Conservation (phyloP, 352 stramenopile genomes). For the Phytophthora lateralis region DNA sequence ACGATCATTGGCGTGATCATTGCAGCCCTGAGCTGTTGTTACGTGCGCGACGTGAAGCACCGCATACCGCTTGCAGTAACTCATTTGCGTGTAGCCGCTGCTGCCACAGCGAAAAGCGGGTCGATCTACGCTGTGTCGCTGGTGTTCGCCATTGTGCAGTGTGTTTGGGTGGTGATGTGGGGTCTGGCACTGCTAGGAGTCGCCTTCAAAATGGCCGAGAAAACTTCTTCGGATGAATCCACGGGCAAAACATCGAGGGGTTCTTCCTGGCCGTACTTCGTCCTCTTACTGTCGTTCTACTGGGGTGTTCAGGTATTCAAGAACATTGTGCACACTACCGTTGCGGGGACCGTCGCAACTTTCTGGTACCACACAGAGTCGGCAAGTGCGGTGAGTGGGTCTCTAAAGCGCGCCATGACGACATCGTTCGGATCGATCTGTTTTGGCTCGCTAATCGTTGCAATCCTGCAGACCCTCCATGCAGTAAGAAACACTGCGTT, state of each 20-base stretch:
- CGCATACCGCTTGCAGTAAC: conserved; percentile 92
- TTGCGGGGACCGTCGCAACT: conserved; percentile 90
- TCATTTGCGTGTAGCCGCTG: conserved; percentile 85
- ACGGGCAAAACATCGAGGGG: conserved; percentile 2
- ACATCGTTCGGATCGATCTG: conserved; percentile 94
- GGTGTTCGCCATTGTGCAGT: conserved; percentile 80
- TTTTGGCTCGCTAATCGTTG: conserved; percentile 92
- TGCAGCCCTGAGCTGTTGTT: conserved; percentile 68
- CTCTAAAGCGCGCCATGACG: conserved; percentile 78
- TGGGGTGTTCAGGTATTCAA: conserved; percentile 89
- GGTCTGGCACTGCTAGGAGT: conserved; percentile 79
- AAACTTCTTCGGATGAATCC: conserved; percentile 19
- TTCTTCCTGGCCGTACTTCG: conserved; percentile 14
- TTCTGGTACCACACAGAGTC: conserved; percentile 94
- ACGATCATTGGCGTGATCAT: conserved; percentile 52
- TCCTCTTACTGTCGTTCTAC: conserved; percentile 85
- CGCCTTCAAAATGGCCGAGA: conserved; percentile 51
- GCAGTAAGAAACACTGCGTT: conserved; percentile 25
- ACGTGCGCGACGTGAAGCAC: conserved; percentile 70
- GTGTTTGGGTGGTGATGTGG: conserved; percentile 90
- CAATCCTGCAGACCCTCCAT: conserved; percentile 87
- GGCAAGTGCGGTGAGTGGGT: conserved; percentile 66
- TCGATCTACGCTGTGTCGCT: conserved; percentile 82
- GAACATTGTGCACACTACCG: conserved; percentile 91
- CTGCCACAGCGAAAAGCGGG: conserved; percentile 87